These are phyloP conservation scores for Xylaria sp. DNA, from an alignment of 2,329 filamentous ascomycete species.

Conservation along the genomic window DNA sequence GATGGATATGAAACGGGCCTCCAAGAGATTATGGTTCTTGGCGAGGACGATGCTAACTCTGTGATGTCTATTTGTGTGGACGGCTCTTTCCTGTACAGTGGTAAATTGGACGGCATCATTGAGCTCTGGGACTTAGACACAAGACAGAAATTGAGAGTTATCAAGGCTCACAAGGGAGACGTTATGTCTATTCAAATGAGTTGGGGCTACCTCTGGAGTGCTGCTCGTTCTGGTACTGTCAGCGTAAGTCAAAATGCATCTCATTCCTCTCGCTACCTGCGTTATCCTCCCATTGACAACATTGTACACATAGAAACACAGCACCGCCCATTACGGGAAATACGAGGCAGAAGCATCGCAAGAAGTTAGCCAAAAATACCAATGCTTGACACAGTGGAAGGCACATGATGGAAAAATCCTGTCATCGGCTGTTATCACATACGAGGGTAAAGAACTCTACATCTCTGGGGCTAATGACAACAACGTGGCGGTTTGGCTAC, in stretches of 20 bases:
- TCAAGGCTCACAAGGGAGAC: constrained; percentile 83
- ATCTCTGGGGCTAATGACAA: constrained; percentile 96
- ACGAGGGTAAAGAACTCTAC: constrained; percentile 81
- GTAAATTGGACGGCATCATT: constrained; percentile 85
- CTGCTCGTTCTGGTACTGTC: constrained; percentile 86
- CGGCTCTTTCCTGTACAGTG: constrained; percentile 91
- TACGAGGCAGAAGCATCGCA: constrained; percentile 61
- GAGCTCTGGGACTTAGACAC: constrained; percentile 98
- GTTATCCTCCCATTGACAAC: constrained; percentile 18
- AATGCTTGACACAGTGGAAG: constrained; percentile 80
- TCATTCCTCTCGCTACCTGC: neutral
- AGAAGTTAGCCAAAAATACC: constrained; percentile 80
- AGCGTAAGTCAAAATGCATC: constrained; percentile 67
- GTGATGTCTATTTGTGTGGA: constrained; percentile 85
- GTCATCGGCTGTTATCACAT: constrained; percentile 79
- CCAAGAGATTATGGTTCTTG: constrained; percentile 74
- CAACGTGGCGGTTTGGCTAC: constrained; percentile 87
- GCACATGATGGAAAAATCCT: constrained; percentile 90
- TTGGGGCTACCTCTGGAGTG: constrained; percentile 86
- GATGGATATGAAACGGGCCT: constrained; percentile 70
- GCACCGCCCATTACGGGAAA: constrained; percentile 71
- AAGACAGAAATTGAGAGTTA: constrained; percentile 85
- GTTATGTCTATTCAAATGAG: constrained; percentile 88
- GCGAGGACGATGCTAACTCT: constrained; percentile 70
- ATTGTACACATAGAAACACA: constrained; percentile 66